A percentile compares a stretch with the other conserved stretches of the same genome.
phyloP scores from a whole-genome alignment of 2,329 filamentous ascomycete genomes.

The Rhynchosporium agropyri region DNA sequence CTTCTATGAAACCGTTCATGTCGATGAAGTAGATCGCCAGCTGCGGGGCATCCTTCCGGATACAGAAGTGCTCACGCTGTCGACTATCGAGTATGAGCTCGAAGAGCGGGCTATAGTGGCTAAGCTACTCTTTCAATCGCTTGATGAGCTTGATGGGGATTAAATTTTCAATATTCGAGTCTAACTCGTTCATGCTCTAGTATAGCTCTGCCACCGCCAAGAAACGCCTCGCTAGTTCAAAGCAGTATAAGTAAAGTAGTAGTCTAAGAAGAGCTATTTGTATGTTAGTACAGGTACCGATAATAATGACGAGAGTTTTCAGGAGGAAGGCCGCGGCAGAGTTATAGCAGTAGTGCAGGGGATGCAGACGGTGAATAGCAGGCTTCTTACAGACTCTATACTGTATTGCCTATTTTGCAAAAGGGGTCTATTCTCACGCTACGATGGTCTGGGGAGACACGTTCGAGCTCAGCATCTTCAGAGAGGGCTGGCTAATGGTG shows the following conservation, averaged over 20 bases:
- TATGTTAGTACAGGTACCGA: slow-evolving; percentile 7
- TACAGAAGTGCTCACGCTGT: slow-evolving; percentile 28
- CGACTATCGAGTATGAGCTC: slow-evolving; percentile 35
- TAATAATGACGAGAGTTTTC: not conserved
- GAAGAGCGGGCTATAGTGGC: slow-evolving; percentile 34
- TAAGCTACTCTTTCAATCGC: slow-evolving; percentile 32
- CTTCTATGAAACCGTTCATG: slow-evolving; percentile 34
- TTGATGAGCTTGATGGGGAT: slow-evolving; percentile 28
- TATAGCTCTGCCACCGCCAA: slow-evolving; percentile 2
- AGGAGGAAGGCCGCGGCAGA: not conserved
- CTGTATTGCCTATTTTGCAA: too few species aligned
- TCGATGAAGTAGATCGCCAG: slow-evolving; percentile 32
- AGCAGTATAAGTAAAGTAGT: not conserved
- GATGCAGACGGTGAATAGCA: not conserved
- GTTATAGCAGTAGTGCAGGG: not conserved
- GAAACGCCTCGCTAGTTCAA: slow-evolving; percentile 10
- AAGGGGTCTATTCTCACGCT: too few species aligned
- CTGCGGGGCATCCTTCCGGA: slow-evolving; percentile 30
- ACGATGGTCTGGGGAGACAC: too few species aligned
- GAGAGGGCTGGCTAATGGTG: not conserved
- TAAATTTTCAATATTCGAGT: slow-evolving; percentile 31
- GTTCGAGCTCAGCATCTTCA: slow-evolving; percentile 2
- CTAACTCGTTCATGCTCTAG: slow-evolving; percentile 24
- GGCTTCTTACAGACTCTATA: not conserved
- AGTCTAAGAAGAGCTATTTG: not conserved